Percentiles rank a stretch among this genome's conserved stretches.
These are phyloP conservation scores for Tolypocladium pustulatum DNA, from an alignment of 2,329 filamentous ascomycete species.

Conservation along the genomic window DNA sequence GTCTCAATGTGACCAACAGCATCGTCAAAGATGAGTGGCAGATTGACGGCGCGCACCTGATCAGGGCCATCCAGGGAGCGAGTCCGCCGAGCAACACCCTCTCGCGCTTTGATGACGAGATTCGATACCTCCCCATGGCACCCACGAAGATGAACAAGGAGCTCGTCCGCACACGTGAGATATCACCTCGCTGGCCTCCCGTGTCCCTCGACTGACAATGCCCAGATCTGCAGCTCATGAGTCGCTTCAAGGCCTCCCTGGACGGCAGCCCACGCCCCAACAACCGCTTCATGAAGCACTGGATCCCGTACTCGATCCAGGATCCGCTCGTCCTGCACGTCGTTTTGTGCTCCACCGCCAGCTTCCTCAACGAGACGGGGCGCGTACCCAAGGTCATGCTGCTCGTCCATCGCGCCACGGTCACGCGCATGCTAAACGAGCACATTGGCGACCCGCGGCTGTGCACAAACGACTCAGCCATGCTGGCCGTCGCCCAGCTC, in stretches of 20 bases:
- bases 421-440: conserved; percentile 35
- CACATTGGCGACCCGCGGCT: conserved; percentile 26
- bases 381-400: conserved; percentile 32
- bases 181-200: neutral
- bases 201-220: neutral
- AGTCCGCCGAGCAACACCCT: conserved; percentile 10
- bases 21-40: conserved; percentile 20
- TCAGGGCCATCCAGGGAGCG: conserved; percentile 11
- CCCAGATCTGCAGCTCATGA: conserved; percentile 36
- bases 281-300: conserved; percentile 35
- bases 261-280: conserved; percentile 34
- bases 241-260: conserved; percentile 39
- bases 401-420: conserved; percentile 30
- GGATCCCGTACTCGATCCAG: conserved; percentile 35
- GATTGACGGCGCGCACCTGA: conserved; percentile 14
- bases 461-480: conserved; percentile 32
- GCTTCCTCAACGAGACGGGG: conserved; percentile 39
- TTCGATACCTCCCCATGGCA: conserved; percentile 29
- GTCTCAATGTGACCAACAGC: conserved; percentile 17
- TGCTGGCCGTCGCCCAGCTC: conserved; percentile 37
- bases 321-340: conserved; percentile 38
- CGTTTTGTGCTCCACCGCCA: conserved; percentile 38
- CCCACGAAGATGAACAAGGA: conserved; percentile 33
- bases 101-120: conserved; percentile 21
- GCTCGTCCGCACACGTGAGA: conserved; percentile 35